Evolutionary conservation across 2,329 filamentous ascomycete species (phyloP).

Genomic region (Arachnopeziza araneosa): DNA sequence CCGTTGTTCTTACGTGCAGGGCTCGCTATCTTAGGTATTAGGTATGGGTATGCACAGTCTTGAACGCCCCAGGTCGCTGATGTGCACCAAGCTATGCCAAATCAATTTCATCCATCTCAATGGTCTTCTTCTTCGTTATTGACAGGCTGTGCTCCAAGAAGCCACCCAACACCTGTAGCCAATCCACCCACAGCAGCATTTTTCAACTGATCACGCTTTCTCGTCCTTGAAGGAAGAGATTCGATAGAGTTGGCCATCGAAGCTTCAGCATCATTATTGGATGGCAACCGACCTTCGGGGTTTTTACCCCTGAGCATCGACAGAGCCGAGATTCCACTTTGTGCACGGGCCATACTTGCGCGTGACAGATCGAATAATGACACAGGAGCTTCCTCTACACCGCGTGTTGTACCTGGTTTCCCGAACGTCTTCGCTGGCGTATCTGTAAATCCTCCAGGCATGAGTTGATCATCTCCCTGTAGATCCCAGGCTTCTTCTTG

Average conservation of each 20-base stretch:
- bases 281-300: neutral
- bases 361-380: slow-evolving; percentile 60
- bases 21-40: too few species aligned
- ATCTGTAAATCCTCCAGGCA: slow-evolving; percentile 49
- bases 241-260: neutral
- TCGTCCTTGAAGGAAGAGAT: slow-evolving; percentile 30
- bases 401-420: slow-evolving; percentile 31
- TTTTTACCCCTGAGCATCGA: slow-evolving; percentile 27
- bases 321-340: slow-evolving; percentile 52
- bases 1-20: too few species aligned
- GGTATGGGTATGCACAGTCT: neutral
- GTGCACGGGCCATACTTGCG: slow-evolving; percentile 54
- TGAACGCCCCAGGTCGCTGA: neutral
- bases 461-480: slow-evolving; percentile 48
- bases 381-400: slow-evolving; percentile 53
- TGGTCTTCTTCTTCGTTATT: neutral
- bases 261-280: neutral
- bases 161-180: slow-evolving; percentile 62
- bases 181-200: slow-evolving; percentile 63
- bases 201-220: slow-evolving; percentile 67
- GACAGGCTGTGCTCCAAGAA: slow-evolving; percentile 50
- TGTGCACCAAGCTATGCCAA: neutral
- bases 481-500: slow-evolving; percentile 68
- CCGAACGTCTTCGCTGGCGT: slow-evolving; percentile 31
- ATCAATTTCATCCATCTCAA: neutral